These are phyloP conservation scores for Russula foetens DNA, from an alignment of 768 basidiomycete genomes.

Conservation along the genomic window DNA sequence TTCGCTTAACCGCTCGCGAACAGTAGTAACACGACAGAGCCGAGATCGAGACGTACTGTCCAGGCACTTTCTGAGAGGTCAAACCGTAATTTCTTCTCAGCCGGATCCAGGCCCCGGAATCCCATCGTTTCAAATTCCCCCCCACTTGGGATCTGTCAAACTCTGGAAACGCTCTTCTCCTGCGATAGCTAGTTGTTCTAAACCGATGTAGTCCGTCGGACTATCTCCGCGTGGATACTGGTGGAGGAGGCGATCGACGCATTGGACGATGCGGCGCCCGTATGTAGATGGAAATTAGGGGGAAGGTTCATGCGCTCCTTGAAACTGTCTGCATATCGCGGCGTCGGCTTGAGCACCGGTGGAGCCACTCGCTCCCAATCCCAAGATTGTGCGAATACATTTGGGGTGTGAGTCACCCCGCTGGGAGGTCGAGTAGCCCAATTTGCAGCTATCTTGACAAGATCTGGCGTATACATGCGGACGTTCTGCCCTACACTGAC, in stretches of 20 bases:
- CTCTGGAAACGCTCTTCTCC: conserved; percentile 70
- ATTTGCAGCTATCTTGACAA: conserved; percentile 56
- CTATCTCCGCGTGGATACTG: neutral
- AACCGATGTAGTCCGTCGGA: no score
- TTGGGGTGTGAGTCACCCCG: conserved; percentile 25
- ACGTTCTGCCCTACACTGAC: conserved; percentile 75
- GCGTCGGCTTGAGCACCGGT: no score
- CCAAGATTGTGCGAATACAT: conserved; percentile 50
- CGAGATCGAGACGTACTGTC: conserved; percentile 38
- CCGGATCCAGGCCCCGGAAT: conserved; percentile 47
- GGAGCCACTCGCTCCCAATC: conserved; percentile 76
- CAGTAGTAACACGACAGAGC: conserved; percentile 28
- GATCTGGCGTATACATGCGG: conserved; percentile 78
- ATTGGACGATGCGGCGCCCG: conserved; percentile 25
- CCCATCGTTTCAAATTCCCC: conserved; percentile 83
- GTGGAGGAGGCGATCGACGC: conserved; percentile 28
- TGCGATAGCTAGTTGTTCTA: no score
- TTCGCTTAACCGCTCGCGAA: conserved; percentile 51
- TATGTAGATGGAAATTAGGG: no score
- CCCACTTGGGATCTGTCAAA: conserved; percentile 85
- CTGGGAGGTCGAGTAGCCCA: conserved; percentile 36
- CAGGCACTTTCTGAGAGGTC: conserved; percentile 87
- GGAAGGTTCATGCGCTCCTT: no score
- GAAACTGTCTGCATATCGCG: no score
- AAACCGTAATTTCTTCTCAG: conserved; percentile 80